phyloP scores from a whole-genome alignment of 2,329 filamentous ascomycete genomes.

The Phialophora tarda region DNA sequence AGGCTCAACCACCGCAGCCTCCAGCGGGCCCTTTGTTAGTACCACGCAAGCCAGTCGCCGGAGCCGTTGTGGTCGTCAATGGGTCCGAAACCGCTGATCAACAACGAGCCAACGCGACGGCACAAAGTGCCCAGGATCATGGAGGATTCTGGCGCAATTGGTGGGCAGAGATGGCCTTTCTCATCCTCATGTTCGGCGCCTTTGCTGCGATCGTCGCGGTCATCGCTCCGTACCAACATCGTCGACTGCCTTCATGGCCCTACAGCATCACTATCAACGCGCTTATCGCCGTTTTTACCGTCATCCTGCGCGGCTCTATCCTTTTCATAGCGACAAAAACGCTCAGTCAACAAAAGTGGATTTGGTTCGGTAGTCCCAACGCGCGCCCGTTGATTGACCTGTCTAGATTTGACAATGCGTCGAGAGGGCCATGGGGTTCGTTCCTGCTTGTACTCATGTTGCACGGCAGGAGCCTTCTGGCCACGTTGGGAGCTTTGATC shows the following conservation, averaged over 20 bases:
- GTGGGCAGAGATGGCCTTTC: conserved; percentile 1
- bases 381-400: conserved; percentile 31
- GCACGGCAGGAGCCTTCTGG: conserved; percentile 9
- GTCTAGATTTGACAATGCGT: conserved; percentile 42
- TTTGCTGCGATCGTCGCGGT: conserved; percentile 14
- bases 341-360: conserved; percentile 44
- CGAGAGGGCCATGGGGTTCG: conserved; percentile 41
- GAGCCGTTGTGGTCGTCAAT: not conserved
- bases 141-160: conserved; percentile 3
- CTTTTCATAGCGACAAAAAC: conserved; percentile 24
- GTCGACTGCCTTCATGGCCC: conserved; percentile 15
- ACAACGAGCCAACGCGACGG: not conserved
- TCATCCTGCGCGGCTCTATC: conserved; percentile 6
- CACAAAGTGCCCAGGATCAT: not conserved
- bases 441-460: conserved; percentile 26
- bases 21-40: not conserved
- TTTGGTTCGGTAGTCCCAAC: conserved; percentile 24
- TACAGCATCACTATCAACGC: conserved; percentile 18
- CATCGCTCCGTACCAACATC: conserved; percentile 5
- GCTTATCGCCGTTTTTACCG: conserved; percentile 14
- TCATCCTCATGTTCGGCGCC: conserved; percentile 7
- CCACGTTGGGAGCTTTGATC: conserved; percentile 36
- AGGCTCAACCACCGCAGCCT: not conserved
- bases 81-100: not conserved
- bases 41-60: not conserved